Conservation (phyloP, 2,329 filamentous ascomycete species). For the Arachnomyces sp. region DNA sequence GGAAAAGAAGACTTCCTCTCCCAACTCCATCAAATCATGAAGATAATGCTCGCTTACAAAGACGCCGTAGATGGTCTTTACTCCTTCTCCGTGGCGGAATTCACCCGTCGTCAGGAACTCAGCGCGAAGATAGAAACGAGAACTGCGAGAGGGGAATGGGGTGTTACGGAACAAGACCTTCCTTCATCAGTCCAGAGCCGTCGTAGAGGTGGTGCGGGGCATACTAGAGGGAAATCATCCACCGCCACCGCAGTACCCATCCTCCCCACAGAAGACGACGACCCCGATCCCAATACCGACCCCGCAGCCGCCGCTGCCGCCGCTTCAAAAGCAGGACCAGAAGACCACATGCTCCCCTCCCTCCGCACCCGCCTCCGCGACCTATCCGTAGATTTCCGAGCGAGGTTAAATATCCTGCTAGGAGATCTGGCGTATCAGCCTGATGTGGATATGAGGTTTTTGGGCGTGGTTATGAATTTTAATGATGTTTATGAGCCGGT, state of each 20-base stretch:
- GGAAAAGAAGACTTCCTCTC: conserved; percentile 73
- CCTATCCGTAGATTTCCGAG: conserved; percentile 68
- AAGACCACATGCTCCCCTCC: conserved; percentile 63
- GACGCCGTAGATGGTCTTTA: conserved; percentile 92
- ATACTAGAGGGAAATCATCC: conserved; percentile 1
- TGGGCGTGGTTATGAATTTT: conserved; percentile 98
- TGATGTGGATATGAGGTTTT: conserved; percentile 89
- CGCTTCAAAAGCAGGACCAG: conserved; percentile 33
- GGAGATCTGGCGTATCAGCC: conserved; percentile 89
- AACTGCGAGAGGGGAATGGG: conserved; percentile 59
- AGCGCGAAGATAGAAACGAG: conserved; percentile 63
- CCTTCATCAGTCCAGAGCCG: conserved; percentile 9
- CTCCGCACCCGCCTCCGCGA: conserved; percentile 65
- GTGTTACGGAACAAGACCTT: conserved; percentile 50
- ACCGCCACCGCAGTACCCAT: neutral
- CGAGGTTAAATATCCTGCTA: conserved; percentile 69
- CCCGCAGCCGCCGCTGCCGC: conserved; percentile 30
- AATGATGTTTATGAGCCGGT: conserved; percentile 89
- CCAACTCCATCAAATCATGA: conserved; percentile 86
- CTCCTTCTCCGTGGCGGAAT: conserved; percentile 90
- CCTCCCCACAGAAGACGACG: conserved; percentile 14
- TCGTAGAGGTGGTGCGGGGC: neutral
- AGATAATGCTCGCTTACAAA: conserved; percentile 88
- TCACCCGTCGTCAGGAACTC: conserved; percentile 80
- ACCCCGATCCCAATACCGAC: conserved; percentile 26